Base-by-base conservation (phyloP, 1,284 basidiomycete genomes). In the Paramarasmius palmivorus region DNA sequence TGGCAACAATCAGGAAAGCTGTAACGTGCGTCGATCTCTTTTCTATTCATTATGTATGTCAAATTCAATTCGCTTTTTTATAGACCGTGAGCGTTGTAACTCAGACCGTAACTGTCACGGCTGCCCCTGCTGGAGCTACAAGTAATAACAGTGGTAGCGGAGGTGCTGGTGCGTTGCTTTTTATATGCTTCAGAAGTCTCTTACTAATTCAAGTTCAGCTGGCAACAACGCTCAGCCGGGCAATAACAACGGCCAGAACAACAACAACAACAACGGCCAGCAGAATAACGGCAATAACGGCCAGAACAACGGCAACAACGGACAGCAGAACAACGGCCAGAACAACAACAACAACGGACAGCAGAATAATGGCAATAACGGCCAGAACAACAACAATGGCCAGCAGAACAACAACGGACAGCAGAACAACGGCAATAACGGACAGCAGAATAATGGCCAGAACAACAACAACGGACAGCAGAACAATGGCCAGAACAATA, bases 41-140 rank as follows among this genome's bases (percentile, higher is more conserved):
- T 17, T 48, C 10, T 10, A 17, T 25, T 17, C 26, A 12, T 39
- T 23, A 14, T 36, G 17, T 17, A 26, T 36, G 20, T 50, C 17
- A 3, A 45, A 45, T 23, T 23, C 5, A 15, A 56, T 42, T 47
- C 23, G 48, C 25, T 36, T 41, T 37, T 46, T 42, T 17, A 25
- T n/a, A 38, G 41, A 39, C 25, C 25, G 52, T 49, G 26, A 49
- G 42, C 39, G 51, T 54, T 20, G 42, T 44, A 25, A 56, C 49
- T 3, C 44, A 55, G 37, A 57, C 57, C 15, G 55, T 50, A 29
- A 67, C 68, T 37, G 64, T 67, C 7, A 67, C 66, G 14, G 66
- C 63, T 34, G 65, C 65, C 41, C 61, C 65, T 55, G 58, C 63
- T 22, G 61, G 63, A 26, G 47, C 62, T 23, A 51, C 59, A 15